phyloP scores from a whole-genome alignment of 495 filamentous ascomycete genomes.

The Polyplosphaeria fusca region DNA sequence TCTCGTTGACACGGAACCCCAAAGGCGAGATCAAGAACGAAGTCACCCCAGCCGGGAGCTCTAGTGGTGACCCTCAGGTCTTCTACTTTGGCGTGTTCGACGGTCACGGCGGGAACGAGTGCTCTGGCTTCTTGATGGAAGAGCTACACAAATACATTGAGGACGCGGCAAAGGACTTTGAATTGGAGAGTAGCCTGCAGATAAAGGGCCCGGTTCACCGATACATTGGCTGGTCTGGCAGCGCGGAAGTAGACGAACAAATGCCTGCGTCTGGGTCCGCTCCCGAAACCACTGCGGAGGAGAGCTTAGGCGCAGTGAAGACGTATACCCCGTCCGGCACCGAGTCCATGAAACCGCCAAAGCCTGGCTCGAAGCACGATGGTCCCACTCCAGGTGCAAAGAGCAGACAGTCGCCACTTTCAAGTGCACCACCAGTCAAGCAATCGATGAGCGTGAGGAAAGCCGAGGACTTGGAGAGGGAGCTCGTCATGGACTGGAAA shows the following conservation, averaged over 20 bases:
- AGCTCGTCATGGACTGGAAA: slow-evolving; percentile 73
- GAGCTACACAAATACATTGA: slow-evolving; percentile 87
- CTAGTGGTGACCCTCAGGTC: slow-evolving; percentile 85
- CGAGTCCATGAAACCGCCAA: slow-evolving; percentile 36
- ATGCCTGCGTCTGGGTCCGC: slow-evolving; percentile 32
- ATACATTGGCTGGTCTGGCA: slow-evolving; percentile 25
- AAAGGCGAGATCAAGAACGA: slow-evolving; percentile 44
- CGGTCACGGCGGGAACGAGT: slow-evolving; percentile 89
- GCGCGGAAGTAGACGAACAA: slow-evolving; percentile 13
- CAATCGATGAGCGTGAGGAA: slow-evolving; percentile 43
- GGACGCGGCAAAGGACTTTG: slow-evolving; percentile 68
- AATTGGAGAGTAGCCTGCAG: slow-evolving; percentile 66
- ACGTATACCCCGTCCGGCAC: slow-evolving; percentile 35
- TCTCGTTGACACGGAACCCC: slow-evolving; percentile 56
- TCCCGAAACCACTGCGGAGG: slow-evolving; percentile 24
- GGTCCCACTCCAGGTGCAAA: slow-evolving; percentile 35
- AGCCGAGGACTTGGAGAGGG: slow-evolving; percentile 59
- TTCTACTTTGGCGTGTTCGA: slow-evolving; percentile 98
- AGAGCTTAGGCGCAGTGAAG: slow-evolving; percentile 41
- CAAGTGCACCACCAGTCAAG: slow-evolving; percentile 22
- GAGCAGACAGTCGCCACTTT: slow-evolving; percentile 24
- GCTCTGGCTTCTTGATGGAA: slow-evolving; percentile 80
- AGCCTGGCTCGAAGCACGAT: slow-evolving; percentile 35
- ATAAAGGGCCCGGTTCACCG: slow-evolving; percentile 18
- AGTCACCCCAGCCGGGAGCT: slow-evolving; percentile 63